Base-by-base conservation (phyloP, 2,329 filamentous ascomycete genomes). In the Venturia effusa region DNA sequence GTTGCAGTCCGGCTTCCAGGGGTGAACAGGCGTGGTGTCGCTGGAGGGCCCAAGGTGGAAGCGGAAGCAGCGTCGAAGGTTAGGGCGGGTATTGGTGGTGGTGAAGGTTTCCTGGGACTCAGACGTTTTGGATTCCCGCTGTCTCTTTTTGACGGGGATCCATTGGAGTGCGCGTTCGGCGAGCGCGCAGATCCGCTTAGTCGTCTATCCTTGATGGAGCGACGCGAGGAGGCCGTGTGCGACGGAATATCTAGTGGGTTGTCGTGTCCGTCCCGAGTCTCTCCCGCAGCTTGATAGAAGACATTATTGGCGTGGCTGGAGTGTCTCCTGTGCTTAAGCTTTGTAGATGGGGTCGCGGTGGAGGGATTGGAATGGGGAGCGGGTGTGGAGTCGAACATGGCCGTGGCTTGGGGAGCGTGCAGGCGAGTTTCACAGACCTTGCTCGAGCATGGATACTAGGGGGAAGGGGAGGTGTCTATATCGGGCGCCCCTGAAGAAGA, bases 31-130 rank as follows among this genome's bases (percentile, higher is more conserved):
- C 61, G n/a, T 30, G 61, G 41, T 24, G 61, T 62, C n/a, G 61
- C 27, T 48, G 41, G 61, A 24, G 61, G 30, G 30, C 41, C 40
- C 40, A 41, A 22, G 22, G 61, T 54, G 27, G 61, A 51, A n/a
- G 61, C 34, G 37, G 61, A 62, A 17, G 61, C 27, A 39, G 61
- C n/a, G 51, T 63, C 61, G 48, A 41, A 63, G 24, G 65, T 55
- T 61, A 65, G 65, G 62, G 54, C 22, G 43, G 59, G 64, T 65
- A 69, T 64, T 68, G 68, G 62, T 30, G 67, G 54, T 62, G 17
- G 61, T 55, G 71, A 64, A 68, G 68, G 70, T 73, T 68, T 65
- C 67, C 67, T 67, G 66, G 57, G 54, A 55, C 59, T 64, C 63
- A 43, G 34, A 60, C 24, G 59, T 24, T 30, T 41, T 6, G 32